These are phyloP conservation scores for Backusella liffmaniae DNA, from an alignment of 192 early-diverging fungal species.

Conservation along the genomic window DNA sequence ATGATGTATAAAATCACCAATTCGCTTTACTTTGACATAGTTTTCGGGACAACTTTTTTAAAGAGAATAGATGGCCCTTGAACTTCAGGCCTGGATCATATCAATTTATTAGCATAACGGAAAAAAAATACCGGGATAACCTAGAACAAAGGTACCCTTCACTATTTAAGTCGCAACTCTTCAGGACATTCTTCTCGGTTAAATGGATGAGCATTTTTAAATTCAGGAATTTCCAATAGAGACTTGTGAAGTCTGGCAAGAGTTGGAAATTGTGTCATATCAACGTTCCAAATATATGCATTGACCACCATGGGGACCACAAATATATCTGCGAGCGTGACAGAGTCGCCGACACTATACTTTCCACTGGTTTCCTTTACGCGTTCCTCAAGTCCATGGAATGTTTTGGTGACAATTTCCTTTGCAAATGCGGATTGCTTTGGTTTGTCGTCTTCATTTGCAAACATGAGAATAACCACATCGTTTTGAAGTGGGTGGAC, in stretches of 20 bases:
- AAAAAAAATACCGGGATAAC: not conserved
- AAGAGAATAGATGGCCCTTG: not conserved
- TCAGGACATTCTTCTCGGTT: constrained; percentile 68
- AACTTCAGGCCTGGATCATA: not conserved
- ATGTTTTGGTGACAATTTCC: constrained; percentile 55
- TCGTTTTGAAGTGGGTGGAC: constrained; percentile 86
- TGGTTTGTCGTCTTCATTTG: constrained; percentile 43
- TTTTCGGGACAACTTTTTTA: not conserved
- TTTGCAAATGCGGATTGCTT: constrained; percentile 57
- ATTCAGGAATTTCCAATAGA: constrained; percentile 60
- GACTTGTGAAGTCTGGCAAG: constrained; percentile 58
- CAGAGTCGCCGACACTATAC: constrained; percentile 77
- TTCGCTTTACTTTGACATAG: not conserved
- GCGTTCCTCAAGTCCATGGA: constrained; percentile 65
- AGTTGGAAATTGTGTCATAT: constrained; percentile 67
- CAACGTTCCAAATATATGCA: constrained; percentile 66
- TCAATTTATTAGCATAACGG: not conserved
- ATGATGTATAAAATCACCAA: no score
- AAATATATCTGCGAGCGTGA: constrained; percentile 82
- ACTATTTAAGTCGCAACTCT: constrained; percentile 36
- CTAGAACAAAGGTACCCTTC: not conserved
- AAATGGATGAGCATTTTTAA: constrained; percentile 59
- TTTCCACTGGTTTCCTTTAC: constrained; percentile 62
- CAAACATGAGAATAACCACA: constrained; percentile 59
- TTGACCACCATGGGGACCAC: constrained; percentile 82